A percentile compares a stretch with the other conserved stretches of the same genome.
Evolutionary conservation across 2,329 filamentous ascomycete species (phyloP).

Genomic region (Monosporascus sp.): DNA sequence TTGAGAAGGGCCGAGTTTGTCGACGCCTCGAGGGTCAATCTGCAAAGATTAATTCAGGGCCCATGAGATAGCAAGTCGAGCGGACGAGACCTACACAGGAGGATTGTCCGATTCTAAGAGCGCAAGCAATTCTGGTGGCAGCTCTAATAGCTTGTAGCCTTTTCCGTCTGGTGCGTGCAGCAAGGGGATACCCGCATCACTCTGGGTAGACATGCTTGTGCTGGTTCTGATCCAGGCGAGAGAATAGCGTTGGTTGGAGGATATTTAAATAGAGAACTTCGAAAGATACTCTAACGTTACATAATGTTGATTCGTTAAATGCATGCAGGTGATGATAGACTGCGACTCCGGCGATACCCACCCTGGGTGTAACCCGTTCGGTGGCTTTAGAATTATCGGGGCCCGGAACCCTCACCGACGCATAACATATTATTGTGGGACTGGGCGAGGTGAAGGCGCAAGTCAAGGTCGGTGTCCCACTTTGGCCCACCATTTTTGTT

Average conservation of each 20-base stretch:
- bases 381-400: not conserved
- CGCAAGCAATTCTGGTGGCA: constrained; percentile 53
- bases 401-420: not conserved
- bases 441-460: no score
- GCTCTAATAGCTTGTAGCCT: constrained; percentile 57
- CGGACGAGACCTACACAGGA: constrained; percentile 40
- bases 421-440: no score
- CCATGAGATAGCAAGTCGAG: not conserved
- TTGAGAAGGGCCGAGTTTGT: constrained; percentile 49
- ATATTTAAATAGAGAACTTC: no score
- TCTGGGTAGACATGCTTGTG: constrained; percentile 40
- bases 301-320: no score
- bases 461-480: no score
- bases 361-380: not conserved
- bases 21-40: constrained; percentile 45
- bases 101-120: constrained; percentile 50
- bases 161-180: constrained; percentile 42
- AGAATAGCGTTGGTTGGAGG: no score
- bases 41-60: constrained; percentile 16
- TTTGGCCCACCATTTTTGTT: not conserved
- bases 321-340: no score
- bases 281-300: no score
- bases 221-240: not conserved
- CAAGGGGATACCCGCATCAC: constrained; percentile 42
- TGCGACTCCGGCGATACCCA: not conserved